Evolutionary conservation across 345 rosid species (phyloP).

Genomic region (Sonneratia alba): DNA sequence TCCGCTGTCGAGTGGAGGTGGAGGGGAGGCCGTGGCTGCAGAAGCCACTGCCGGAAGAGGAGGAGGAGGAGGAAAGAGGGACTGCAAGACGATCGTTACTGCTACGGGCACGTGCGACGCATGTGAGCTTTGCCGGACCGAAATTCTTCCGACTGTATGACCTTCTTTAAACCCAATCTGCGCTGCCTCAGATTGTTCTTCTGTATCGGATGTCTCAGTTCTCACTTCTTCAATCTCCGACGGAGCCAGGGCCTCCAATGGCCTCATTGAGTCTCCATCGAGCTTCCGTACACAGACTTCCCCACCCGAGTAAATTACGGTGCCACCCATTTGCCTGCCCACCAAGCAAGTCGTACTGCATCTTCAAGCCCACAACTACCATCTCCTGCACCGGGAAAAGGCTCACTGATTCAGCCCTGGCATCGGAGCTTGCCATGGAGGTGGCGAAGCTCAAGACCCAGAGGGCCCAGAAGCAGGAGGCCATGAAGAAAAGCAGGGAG

Average conservation of each 20-base stretch:
- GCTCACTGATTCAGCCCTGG: background rate
- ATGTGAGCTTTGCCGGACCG: no score
- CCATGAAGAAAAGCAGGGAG: constrained; percentile 63
- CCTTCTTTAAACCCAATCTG: constrained; percentile 1
- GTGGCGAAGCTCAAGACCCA: constrained; percentile 46
- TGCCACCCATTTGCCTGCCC: background rate
- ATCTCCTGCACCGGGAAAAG: constrained; percentile 3
- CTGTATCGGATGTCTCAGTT: background rate
- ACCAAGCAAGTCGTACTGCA: background rate
- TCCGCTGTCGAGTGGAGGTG: no score
- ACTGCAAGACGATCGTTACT: no score
- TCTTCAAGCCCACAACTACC: background rate
- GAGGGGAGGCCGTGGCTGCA: no score
- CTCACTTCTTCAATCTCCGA: background rate
- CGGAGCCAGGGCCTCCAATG: background rate
- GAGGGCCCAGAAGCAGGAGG: constrained; percentile 44
- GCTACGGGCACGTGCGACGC: no score
- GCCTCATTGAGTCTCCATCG: constrained; percentile 1
- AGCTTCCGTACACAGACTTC: background rate
- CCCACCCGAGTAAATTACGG: background rate
- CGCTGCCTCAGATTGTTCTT: background rate
- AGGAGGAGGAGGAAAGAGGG: no score
- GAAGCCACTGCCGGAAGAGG: no score
- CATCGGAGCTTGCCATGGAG: constrained; percentile 46
- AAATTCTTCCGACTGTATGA: background rate